Conservation (phyloP, 2,329 filamentous ascomycete genomes). For the Cladobotryum protrusum region DNA sequence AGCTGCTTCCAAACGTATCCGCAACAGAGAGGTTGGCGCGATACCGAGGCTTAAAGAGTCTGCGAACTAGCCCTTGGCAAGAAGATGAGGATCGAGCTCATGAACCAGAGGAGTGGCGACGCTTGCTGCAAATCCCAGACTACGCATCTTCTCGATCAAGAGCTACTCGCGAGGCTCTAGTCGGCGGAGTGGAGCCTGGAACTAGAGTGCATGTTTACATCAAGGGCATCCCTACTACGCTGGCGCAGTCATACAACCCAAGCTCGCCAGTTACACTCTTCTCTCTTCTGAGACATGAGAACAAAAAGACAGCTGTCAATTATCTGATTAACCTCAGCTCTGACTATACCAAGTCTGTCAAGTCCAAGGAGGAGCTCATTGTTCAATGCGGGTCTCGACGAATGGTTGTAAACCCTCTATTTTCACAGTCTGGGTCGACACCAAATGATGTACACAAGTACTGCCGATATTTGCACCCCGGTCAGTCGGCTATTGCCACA, state of each 20-base stretch:
- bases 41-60: slow-evolving; percentile 87
- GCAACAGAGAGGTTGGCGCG: slow-evolving; percentile 79
- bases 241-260: slow-evolving; percentile 44
- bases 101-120: slow-evolving; percentile 84
- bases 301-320: slow-evolving; percentile 88
- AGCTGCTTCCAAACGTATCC: slow-evolving; percentile 79
- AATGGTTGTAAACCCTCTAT: slow-evolving; percentile 82
- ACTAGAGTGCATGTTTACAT: slow-evolving; percentile 78
- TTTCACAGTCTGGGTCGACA: slow-evolving; percentile 82
- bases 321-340: slow-evolving; percentile 81
- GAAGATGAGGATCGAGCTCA: slow-evolving; percentile 78
- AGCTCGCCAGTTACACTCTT: slow-evolving; percentile 63
- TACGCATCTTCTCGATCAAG: slow-evolving; percentile 78
- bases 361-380: slow-evolving; percentile 87
- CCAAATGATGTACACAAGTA: slow-evolving; percentile 98
- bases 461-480: slow-evolving; percentile 84
- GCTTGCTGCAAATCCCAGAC: slow-evolving; percentile 80
- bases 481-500: slow-evolving; percentile 79
- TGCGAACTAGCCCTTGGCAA: slow-evolving; percentile 84
- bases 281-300: slow-evolving; percentile 86
- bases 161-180: slow-evolving; percentile 71
- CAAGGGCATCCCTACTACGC: slow-evolving; percentile 39
- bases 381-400: slow-evolving; percentile 86
- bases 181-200: slow-evolving; percentile 81
- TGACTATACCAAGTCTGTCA: slow-evolving; percentile 68